Percentiles rank a stretch among this genome's conserved stretches.
These are phyloP conservation scores for Pyrrhoderma lamaoense DNA, from an alignment of 1,284 basidiomycete genomes.

Conservation along the genomic window DNA sequence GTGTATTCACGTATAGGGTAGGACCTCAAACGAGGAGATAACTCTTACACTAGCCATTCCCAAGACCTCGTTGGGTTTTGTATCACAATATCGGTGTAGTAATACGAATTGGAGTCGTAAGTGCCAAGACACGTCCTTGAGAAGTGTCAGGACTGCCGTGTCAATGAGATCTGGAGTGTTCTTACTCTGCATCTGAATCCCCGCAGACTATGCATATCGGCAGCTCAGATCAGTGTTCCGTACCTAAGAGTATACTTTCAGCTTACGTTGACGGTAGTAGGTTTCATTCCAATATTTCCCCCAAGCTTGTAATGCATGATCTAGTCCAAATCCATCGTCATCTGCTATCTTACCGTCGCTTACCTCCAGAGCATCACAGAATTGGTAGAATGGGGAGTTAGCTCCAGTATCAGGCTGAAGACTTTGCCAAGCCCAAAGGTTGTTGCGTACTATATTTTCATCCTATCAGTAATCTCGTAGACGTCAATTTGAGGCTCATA, in stretches of 20 bases:
- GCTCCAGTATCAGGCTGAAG: conserved; percentile 39
- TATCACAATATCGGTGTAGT: conserved; percentile 45
- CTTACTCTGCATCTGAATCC: conserved; percentile 34
- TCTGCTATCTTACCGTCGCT: conserved; percentile 50
- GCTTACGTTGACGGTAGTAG: conserved; percentile 37
- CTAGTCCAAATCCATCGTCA: conserved; percentile 52
- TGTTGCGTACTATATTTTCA: conserved; percentile 44
- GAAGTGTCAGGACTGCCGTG: not conserved
- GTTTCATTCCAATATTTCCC: conserved; percentile 45
- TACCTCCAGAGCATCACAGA: conserved; percentile 69
- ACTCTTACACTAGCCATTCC: conserved; percentile 49
- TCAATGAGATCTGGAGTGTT: too few species aligned
- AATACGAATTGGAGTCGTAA: conserved; percentile 40
- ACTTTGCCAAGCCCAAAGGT: conserved; percentile 47
- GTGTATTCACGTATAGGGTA: too few species aligned
- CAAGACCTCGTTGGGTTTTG: conserved; percentile 49
- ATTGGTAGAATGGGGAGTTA: conserved; percentile 46
- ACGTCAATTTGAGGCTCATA: not conserved
- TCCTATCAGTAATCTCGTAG: too few species aligned
- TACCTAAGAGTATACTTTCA: too few species aligned
- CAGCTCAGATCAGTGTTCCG: too few species aligned
- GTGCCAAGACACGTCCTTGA: conserved; percentile 49
- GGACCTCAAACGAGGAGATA: too few species aligned
- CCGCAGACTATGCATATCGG: conserved; percentile 45
- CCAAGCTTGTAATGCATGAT: conserved; percentile 57